Evolutionary conservation across 768 basidiomycete species (phyloP).

Genomic region (Fistulinella prunicolor): DNA sequence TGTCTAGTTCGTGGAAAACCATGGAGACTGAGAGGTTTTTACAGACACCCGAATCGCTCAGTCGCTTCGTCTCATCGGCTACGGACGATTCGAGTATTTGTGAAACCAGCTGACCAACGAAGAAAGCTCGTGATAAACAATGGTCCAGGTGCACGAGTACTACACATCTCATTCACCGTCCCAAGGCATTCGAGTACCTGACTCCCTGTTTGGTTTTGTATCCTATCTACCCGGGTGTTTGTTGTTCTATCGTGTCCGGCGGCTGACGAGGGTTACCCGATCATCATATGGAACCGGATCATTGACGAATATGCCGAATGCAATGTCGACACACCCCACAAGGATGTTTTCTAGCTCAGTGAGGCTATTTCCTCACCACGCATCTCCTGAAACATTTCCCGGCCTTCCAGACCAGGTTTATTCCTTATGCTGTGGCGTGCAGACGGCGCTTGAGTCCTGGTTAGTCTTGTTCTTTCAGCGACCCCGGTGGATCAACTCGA

Average conservation of each 20-base stretch:
- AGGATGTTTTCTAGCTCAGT: slow-evolving; percentile 94
- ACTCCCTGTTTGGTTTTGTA: slow-evolving; percentile 89
- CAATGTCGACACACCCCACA: slow-evolving; percentile 91
- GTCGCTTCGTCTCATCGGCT: slow-evolving; percentile 82
- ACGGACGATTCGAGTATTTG: slow-evolving; percentile 88
- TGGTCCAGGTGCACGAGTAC: slow-evolving; percentile 97
- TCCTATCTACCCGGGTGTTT: slow-evolving; percentile 97
- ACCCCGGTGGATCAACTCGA: slow-evolving; percentile 97
- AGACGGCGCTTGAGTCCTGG: slow-evolving; percentile 90
- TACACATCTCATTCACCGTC: slow-evolving; percentile 92
- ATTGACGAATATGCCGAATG: slow-evolving; percentile 95
- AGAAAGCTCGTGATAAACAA: slow-evolving; percentile 95
- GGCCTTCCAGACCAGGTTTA: slow-evolving; percentile 93
- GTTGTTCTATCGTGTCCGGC: slow-evolving; percentile 93
- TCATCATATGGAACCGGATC: slow-evolving; percentile 94
- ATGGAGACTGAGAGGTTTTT: slow-evolving; percentile 26
- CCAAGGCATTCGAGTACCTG: slow-evolving; percentile 95
- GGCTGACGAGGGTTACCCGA: slow-evolving; percentile 92
- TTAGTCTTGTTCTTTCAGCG: slow-evolving; percentile 86
- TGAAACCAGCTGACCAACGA: slow-evolving; percentile 93
- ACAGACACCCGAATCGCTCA: slow-evolving; percentile 87
- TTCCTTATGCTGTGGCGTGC: slow-evolving; percentile 81
- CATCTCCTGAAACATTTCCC: slow-evolving; percentile 95
- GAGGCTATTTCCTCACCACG: slow-evolving; percentile 95
- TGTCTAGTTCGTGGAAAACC: neutral